Base-by-base conservation (phyloP, 2,329 filamentous ascomycete species). In the Neofusicoccum kwambonambiense region DNA sequence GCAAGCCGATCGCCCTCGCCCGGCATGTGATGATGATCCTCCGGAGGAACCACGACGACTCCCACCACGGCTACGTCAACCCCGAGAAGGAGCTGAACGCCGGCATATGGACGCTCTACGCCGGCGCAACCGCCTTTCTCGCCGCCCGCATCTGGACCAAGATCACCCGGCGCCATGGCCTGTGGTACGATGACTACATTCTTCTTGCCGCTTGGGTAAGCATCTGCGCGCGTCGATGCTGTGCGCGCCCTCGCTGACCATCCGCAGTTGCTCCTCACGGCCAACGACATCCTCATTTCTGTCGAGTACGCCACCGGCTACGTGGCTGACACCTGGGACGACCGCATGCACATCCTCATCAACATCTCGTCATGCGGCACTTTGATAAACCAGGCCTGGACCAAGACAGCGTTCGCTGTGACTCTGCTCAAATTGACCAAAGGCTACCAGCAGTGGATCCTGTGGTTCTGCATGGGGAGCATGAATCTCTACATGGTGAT, bases 311-410 rank as follows among this genome's bases (percentile, higher is more conserved):
- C 78, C 6, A 83, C 79, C 7, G 82, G 82, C 58, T 84, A 84
- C 66, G 77, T 82, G 4, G 70, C 74, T 0, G 70, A 80, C n/a
- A 69, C 73, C 17, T 85, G 83, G 83, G 79, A 81, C 65, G 81
- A 83, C 67, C 78, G 77, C 62, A 84, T 84, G 82, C 81, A 82
- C 69, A 83, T 84, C 67, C 74, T 85, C 64, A 83, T 84, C 75
- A 82, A 80, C 68, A 71, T 77, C 27, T 73, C 73, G 39, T 78
- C 76, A 6, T 78, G 76, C 64, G 75, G 76, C 9, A 79, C 76
- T 34, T 69, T 79, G 2, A 66, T 79, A 13, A 74, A 73, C 50
- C 77, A 79, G 66, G 70, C 75, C 44, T 69, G 74, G 22, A 75
- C 73, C 15, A 78, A 79, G 61, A 74, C 75, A 13, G 77, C 77